Conservation (phyloP, 2,329 filamentous ascomycete genomes). For the Bipolaris bicolor region DNA sequence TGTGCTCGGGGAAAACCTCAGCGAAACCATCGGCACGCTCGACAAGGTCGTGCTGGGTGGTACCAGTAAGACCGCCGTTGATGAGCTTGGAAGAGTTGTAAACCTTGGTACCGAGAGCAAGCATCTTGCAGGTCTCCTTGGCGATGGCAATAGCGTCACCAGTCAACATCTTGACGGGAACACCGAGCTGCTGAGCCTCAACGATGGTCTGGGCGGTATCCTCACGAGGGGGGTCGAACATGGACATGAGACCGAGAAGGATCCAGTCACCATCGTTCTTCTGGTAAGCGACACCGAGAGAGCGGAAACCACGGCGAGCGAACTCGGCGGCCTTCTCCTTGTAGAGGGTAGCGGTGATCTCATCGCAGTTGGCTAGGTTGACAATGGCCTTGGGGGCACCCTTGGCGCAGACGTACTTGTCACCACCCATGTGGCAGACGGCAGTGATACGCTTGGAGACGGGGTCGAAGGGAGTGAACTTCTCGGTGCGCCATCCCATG, state of each 20-base stretch:
- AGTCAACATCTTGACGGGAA: conserved; percentile 81
- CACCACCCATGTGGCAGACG: conserved; percentile 70
- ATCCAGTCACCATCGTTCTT: conserved; percentile 77
- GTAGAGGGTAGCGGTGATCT: conserved; percentile 70
- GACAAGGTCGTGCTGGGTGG: conserved; percentile 76
- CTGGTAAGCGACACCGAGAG: conserved; percentile 78
- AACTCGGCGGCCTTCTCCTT: conserved; percentile 76
- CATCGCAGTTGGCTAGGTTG: conserved; percentile 69
- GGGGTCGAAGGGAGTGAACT: conserved; percentile 79
- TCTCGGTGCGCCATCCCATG: conserved; percentile 77
- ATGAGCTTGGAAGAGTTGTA: conserved; percentile 82
- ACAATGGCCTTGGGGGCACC: conserved; percentile 79
- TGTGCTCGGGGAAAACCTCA: conserved; percentile 77
- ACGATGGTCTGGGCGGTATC: conserved; percentile 80
- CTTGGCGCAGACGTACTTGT: conserved; percentile 76
- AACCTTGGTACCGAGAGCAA: conserved; percentile 78
- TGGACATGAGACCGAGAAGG: conserved; percentile 76
- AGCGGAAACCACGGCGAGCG: conserved; percentile 79
- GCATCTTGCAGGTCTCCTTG: conserved; percentile 83
- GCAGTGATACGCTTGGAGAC: conserved; percentile 81
- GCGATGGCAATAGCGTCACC: conserved; percentile 81
- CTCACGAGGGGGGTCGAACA: conserved; percentile 81
- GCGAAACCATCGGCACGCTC: conserved; percentile 77
- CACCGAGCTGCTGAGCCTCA: conserved; percentile 76
- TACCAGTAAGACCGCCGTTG: conserved; percentile 74